Percentiles rank a stretch among this genome's conserved stretches.
Evolutionary conservation across 208 protist species (phyloP).

Genomic region (Acanthamoeba royreba): DNA sequence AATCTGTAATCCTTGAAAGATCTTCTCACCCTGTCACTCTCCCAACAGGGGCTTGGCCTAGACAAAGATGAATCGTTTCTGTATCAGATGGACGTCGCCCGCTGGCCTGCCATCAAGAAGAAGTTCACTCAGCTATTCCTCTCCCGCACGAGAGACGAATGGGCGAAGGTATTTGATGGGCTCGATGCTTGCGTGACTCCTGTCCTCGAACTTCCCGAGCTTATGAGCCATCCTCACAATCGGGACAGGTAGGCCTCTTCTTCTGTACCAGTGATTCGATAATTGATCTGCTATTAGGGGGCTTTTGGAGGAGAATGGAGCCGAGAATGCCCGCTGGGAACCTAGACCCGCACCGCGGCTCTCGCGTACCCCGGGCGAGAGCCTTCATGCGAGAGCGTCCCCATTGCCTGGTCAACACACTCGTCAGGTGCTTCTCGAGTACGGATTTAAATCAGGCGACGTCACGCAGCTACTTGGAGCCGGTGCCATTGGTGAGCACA

Average conservation of each 20-base stretch:
- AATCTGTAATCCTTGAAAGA: background rate
- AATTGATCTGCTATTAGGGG: too few relatives aligned
- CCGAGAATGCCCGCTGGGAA: background rate
- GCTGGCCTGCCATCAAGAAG: slow-evolving; percentile 48
- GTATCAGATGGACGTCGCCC: slow-evolving; percentile 35
- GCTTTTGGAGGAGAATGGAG: background rate
- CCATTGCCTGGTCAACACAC: background rate
- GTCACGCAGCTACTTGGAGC: background rate
- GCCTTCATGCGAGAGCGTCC: background rate
- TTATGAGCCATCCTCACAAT: slow-evolving; percentile 51
- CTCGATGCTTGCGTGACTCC: slow-evolving; percentile 67
- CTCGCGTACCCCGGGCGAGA: background rate
- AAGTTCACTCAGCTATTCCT: slow-evolving; percentile 49
- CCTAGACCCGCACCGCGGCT: background rate
- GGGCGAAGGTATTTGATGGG: slow-evolving; percentile 55
- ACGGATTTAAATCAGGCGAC: background rate
- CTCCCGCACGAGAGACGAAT: slow-evolving; percentile 61
- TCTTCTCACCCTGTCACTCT: background rate
- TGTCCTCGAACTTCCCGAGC: slow-evolving; percentile 34
- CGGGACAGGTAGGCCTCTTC: background rate
- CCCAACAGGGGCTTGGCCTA: slow-evolving; percentile 20
- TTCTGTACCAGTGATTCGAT: background rate
- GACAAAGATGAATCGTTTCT: slow-evolving; percentile 15
- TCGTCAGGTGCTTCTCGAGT: background rate
- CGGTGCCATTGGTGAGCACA: background rate